Evolutionary conservation across 768 basidiomycete genomes (phyloP), one percentile per base, ranked within the genome.

Genomic region (Gloeopeniophorella convolvens): DNA sequence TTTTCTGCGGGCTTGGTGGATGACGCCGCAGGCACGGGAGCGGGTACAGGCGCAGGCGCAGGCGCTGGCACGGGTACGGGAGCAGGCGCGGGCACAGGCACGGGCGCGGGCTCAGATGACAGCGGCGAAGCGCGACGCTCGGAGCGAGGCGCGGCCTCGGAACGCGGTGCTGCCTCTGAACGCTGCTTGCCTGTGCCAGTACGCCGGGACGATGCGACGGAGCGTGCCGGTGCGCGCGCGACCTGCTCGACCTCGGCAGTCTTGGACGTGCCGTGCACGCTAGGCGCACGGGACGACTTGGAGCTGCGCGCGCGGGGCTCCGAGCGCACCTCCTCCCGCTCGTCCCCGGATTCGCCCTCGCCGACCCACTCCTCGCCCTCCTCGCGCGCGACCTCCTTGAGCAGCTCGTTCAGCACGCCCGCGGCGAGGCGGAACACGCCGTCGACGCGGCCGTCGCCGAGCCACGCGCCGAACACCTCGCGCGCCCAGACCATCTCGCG

Each of bases 401-500:
- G 44, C 8, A 58, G 11, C 20, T 51, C 50, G 10, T 58, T 49
- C 32, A 58, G 46, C 24, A 56, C 47, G 1, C 26, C 16, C 0
- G 57, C 57, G 13, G 57, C 50, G 16, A 47, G 55, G 4, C 54
- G 45, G 36, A 58, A 58, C 5, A 56, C 57, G 8, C 39, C 54
- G 27, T 58, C 57, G 10, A 56, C 46, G 10, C 50, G 48, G 2
- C 57, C 57, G n/a, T 45, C 50, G 39, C 41, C 26, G 35, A 52
- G 44, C 55, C 53, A 50, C 36, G 48, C 48, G 33, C 40, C 54
- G 32, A 56, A 56, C 47, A 54, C 44, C 39, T 56, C 55, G 16
- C 46, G 45, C 0, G 55, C 57, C 57, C 57, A 58, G 2, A 37
- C 50, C 55, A 46, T 45, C 23, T 57, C 57, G 28, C 55, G 50